Evolutionary conservation across 2,329 filamentous ascomycete species (phyloP), one percentile per base, ranked within the genome.

Genomic region (Colletotrichum filicis): DNA sequence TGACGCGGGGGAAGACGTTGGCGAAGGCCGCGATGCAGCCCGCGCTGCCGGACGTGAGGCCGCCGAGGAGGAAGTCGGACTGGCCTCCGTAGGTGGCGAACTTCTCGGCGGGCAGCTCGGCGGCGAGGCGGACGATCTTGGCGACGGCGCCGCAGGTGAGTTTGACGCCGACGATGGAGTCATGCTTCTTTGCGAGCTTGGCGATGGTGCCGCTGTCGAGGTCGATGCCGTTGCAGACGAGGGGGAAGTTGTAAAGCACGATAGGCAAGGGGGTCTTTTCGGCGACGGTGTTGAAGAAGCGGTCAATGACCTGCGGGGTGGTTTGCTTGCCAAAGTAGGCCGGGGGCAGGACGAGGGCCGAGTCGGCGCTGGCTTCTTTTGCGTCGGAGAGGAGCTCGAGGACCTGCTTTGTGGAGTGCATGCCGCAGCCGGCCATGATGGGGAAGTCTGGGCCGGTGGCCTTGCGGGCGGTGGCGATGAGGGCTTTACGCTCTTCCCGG

Each of bases 51-150:
- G 87, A 87, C 1, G 86, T 86, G 32, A 93, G 80, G 0, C 89
- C 90, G 3, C 89, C 90, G 63, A 93, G 83, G 26, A 95, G 80
- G 79, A 93, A 95, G 77, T 95, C 93, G 1, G 90, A 90, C 82
- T 95, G 92, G 0, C 93, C 93, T 1, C 92, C 92, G 77, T 90
- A 95, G 0, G 91, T 89, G 1, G 91, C 89, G 78, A 95, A 95
- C 12, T 86, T 80, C 3, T 88, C 85, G 0, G 87, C 80, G 0
- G 86, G 80, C 69, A 93, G 82, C 74, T 84, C 80, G 16, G 84
- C 85, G 6, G 82, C 79, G 3, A 95, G 86, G 7, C 92, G 86
- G 3, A 90, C 90, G 63, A 94, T 87, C 81, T 94, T 94, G 71
- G 91, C 92, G 35, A 93, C 92, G 76, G 90, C 91, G 16, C 92